Evolutionary conservation across 495 filamentous ascomycete genomes (phyloP).

Genomic region (Penicillium diatomitis): DNA sequence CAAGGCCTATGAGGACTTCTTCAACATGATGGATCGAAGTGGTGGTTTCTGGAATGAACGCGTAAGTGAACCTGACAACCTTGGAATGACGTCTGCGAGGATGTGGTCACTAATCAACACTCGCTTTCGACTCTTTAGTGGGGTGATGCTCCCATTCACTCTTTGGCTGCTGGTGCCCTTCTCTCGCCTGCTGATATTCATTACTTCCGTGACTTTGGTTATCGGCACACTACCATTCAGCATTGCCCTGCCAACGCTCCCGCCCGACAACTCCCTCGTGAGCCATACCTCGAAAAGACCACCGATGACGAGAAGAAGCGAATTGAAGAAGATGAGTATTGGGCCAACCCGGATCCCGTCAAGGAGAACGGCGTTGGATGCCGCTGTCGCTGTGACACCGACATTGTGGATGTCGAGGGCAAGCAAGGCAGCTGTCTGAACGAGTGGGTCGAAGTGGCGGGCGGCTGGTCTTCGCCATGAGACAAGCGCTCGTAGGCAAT

Average conservation of each 20-base stretch:
- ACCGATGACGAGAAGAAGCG: constrained; percentile 80
- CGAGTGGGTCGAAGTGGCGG: constrained; percentile 97
- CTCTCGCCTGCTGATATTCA: constrained; percentile 80
- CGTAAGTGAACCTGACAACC: constrained; percentile 44
- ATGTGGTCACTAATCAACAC: neutral
- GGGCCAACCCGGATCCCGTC: constrained; percentile 74
- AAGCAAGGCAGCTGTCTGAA: constrained; percentile 91
- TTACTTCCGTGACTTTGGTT: constrained; percentile 99
- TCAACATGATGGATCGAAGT: constrained; percentile 97
- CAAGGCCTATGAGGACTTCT: constrained; percentile 95
- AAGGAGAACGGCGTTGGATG: constrained; percentile 98
- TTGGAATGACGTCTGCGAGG: neutral
- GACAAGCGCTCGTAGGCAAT: neutral
- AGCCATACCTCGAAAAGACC: constrained; percentile 76
- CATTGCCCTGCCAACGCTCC: constrained; percentile 97
- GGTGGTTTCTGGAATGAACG: constrained; percentile 99
- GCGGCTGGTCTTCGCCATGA: constrained; percentile 77
- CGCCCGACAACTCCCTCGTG: constrained; percentile 71
- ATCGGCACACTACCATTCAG: constrained; percentile 97
- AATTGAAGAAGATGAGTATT: constrained; percentile 92
- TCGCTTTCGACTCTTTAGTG: constrained; percentile 47
- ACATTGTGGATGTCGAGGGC: constrained; percentile 94
- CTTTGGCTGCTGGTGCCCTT: constrained; percentile 85
- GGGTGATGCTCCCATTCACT: constrained; percentile 98
- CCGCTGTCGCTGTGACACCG: constrained; percentile 95